Evolutionary conservation across 169 alveolate species (phyloP).

Genomic region (Eimeria falciformis): DNA sequence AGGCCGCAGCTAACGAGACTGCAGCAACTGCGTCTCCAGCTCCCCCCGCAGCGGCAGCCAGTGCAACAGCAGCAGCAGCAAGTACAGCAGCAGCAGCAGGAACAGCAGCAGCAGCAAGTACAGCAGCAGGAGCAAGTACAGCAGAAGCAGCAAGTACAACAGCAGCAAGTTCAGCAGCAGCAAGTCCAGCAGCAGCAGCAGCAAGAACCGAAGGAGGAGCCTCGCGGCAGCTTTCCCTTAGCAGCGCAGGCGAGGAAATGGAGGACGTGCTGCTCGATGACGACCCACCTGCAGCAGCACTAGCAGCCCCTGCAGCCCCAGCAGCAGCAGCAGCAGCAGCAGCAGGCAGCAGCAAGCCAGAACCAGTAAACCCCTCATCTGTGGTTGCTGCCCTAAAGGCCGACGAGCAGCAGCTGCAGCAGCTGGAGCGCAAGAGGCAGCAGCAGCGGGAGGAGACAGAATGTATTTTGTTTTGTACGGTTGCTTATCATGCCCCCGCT

Average conservation of each 20-base stretch:
- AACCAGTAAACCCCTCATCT: neutral
- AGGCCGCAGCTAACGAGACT: too few species aligned
- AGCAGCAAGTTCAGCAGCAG: neutral
- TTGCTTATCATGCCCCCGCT: constrained; percentile 1
- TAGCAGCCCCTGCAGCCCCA: constrained; percentile 44
- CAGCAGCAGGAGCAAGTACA: neutral
- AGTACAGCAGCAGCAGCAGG: constrained; percentile 1
- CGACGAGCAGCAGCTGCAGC: constrained; percentile 67
- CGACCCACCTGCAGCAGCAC: constrained; percentile 30
- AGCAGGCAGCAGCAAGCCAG: neutral
- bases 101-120: neutral
- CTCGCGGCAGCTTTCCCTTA: constrained; percentile 25
- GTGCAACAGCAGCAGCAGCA: constrained; percentile 4
- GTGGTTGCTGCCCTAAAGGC: constrained; percentile 4
- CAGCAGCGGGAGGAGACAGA: constrained; percentile 33
- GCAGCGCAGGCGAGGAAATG: constrained; percentile 36
- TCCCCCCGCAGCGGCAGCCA: constrained; percentile 1
- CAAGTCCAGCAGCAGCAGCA: constrained; percentile 49
- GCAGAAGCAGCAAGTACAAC: neutral
- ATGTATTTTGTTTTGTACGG: neutral
- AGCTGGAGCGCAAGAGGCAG: constrained; percentile 60
- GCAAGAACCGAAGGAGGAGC: constrained; percentile 5
- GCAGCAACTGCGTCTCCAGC: neutral
- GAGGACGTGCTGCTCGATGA: constrained; percentile 63
- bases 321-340: constrained; percentile 65